Conservation (phyloP, 495 filamentous ascomycete species). For the Margaritispora aquatica region DNA sequence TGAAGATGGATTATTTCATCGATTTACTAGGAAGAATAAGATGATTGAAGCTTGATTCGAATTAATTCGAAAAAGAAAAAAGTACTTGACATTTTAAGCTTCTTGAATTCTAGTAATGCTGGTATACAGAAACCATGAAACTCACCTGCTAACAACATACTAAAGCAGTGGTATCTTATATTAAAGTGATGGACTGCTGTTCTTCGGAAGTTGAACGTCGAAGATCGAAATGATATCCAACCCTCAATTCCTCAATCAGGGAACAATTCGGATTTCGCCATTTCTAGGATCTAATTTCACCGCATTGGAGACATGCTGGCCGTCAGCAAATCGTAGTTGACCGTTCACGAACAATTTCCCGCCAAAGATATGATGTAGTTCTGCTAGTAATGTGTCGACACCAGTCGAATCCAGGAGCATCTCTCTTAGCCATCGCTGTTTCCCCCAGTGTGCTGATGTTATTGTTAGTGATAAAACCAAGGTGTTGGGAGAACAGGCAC, state of each 20-base stretch:
- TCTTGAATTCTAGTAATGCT: too few species aligned
- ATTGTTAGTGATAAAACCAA: too few species aligned
- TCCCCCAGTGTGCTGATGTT: slow-evolving; percentile 24
- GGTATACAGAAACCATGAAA: too few species aligned
- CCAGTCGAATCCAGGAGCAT: slow-evolving; percentile 22
- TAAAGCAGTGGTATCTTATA: too few species aligned
- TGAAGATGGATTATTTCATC: too few species aligned
- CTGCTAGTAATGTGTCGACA: slow-evolving; percentile 11
- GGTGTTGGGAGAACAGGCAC: too few species aligned
- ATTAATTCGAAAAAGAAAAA: too few species aligned
- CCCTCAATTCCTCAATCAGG: not conserved
- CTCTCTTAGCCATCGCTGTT: slow-evolving; percentile 21
- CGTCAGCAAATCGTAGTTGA: slow-evolving; percentile 7
- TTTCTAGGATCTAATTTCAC: slow-evolving; percentile 15
- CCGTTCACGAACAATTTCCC: slow-evolving; percentile 18
- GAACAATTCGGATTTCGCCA: slow-evolving; percentile 17
- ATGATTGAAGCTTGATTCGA: too few species aligned
- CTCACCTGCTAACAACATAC: too few species aligned
- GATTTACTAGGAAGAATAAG: too few species aligned
- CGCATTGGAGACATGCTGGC: not conserved
- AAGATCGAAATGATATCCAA: too few species aligned
- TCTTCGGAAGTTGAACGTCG: not conserved
- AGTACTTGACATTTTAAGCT: too few species aligned
- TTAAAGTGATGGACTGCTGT: not conserved
- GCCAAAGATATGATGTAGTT: slow-evolving; percentile 16